Base-by-base conservation (phyloP, 352 stramenopile species). In the Pythium phragmiticola region DNA sequence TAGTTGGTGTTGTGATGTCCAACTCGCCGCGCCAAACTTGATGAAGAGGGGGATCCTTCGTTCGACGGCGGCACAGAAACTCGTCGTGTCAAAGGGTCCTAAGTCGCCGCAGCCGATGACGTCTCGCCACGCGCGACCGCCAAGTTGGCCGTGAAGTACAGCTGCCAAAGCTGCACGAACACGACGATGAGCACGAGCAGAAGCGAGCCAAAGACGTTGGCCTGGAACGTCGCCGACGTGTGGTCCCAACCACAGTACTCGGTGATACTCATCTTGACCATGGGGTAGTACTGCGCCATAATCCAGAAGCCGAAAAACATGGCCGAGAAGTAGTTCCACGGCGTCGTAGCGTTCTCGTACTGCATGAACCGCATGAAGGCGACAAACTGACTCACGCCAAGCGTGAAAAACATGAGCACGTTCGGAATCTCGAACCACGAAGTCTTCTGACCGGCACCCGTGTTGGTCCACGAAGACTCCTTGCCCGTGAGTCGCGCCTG, bases 181-280 rank as follows among this genome's bases (percentile, higher is more conserved):
- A 94, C 82, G 60, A 94, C 82, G 53, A 95, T 74, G 71, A 86
- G 86, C 42, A 95, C 77, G 57, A 95, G 73, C 43, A 95, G 62
- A 57, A 95, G 68, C 67, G 82, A 92, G 28, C 84, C 84, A 60
- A 95, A 90, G 28, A 95, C 75, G 70, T 94, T 94, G 4, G 83
- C 87, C 47, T 82, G 82, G 72, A 93, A 93, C 8, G 87, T 95
- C 26, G 84, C 82, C 14, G 75, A 63, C 28, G 83, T 95, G 81
- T 95, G 87, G 66, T 93, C 84, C 87, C 87, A 95, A 12, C 87
- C 87, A 78, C 80, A 92, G 78, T 95, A 95, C 75, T 92, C 82
- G 23, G 82, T 89, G 69, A 95, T 88, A 76, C 87, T 95, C 87
- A 95, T 95, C 78, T 93, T 93, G 60, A 95, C 87, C 87, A 95